A percentile compares a stretch with the other conserved stretches of the same genome.
Conservation (phyloP, 352 stramenopile genomes). For the Phytophthora idaei region DNA sequence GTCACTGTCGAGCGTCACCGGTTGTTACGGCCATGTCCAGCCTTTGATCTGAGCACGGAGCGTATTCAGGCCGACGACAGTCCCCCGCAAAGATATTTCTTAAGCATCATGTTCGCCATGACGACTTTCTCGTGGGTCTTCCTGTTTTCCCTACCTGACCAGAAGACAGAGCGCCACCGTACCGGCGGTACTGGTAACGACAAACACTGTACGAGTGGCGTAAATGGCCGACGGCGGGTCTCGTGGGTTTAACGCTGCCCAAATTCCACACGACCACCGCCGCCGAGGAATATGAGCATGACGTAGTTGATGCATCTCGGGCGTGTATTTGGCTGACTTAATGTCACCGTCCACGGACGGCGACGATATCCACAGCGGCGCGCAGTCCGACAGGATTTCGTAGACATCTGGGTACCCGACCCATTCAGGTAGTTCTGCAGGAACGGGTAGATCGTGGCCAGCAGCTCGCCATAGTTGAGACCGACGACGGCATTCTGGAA, state of each 20-base stretch:
- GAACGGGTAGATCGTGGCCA: constrained; percentile 50
- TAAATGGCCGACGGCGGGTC: constrained; percentile 49
- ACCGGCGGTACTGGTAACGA: not conserved
- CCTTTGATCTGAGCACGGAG: too few species aligned
- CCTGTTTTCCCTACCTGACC: too few species aligned
- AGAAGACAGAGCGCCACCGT: too few species aligned
- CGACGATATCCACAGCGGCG: constrained; percentile 53
- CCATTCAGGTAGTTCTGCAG: constrained; percentile 51
- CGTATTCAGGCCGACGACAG: too few species aligned
- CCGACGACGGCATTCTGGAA: constrained; percentile 49
- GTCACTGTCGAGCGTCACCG: too few species aligned
- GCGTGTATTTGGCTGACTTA: constrained; percentile 20
- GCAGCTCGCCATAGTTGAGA: constrained; percentile 36
- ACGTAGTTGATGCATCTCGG: constrained; percentile 46
- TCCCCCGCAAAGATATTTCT: too few species aligned
- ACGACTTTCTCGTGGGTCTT: too few species aligned
- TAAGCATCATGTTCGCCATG: too few species aligned
- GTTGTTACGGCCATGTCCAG: too few species aligned
- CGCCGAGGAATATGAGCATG: constrained; percentile 51
- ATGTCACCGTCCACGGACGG: constrained; percentile 32
- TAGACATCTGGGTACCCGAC: constrained; percentile 32
- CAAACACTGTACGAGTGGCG: constrained; percentile 31
- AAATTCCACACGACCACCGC: constrained; percentile 51
- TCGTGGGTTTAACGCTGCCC: constrained; percentile 41
- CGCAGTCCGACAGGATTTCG: constrained; percentile 55